These are phyloP conservation scores for Chaetoscypha palmicola DNA, from an alignment of 2,329 filamentous ascomycete species.

Conservation along the genomic window DNA sequence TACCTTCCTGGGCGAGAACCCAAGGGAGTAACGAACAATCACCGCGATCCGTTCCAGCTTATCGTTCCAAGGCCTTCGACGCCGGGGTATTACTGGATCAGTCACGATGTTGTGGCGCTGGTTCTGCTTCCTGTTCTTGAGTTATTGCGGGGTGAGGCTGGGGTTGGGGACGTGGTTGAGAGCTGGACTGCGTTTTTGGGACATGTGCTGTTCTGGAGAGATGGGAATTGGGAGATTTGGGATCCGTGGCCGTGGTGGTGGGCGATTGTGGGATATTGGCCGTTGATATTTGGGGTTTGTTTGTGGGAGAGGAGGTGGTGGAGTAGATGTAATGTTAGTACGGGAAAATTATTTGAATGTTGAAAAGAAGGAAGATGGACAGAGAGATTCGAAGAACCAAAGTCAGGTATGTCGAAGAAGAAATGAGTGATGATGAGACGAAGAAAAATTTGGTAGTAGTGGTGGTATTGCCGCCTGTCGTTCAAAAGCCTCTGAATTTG, in stretches of 20 bases:
- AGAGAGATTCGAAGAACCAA: not conserved
- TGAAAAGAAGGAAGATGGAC: slow-evolving; percentile 1
- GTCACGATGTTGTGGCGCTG: slow-evolving; percentile 53
- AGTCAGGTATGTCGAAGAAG: not conserved
- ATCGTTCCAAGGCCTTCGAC: slow-evolving; percentile 23
- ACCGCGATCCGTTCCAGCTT: slow-evolving; percentile 6
- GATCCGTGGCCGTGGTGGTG: slow-evolving; percentile 52
- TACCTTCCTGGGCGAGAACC: slow-evolving; percentile 32
- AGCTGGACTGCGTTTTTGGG: slow-evolving; percentile 28
- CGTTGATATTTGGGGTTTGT: slow-evolving; percentile 41
- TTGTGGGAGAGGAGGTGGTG: slow-evolving; percentile 44
- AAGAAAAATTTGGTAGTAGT: too few relatives aligned
- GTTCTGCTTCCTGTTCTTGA: slow-evolving; percentile 41
- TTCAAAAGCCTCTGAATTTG: too few relatives aligned
- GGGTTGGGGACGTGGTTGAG: slow-evolving; percentile 17
- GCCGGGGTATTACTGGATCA: slow-evolving; percentile 55
- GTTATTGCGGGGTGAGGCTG: slow-evolving; percentile 24
- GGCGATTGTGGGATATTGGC: slow-evolving; percentile 50
- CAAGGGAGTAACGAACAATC: slow-evolving; percentile 7
- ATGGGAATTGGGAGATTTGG: slow-evolving; percentile 45
- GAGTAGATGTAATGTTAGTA: slow-evolving; percentile 63
- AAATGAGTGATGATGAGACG: too few relatives aligned
- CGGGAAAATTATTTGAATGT: slow-evolving; percentile 47
- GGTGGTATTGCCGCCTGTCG: too few relatives aligned
- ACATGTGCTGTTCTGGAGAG: slow-evolving; percentile 45